phyloP scores from a whole-genome alignment of 1,139 yeast species.

The Arxiozyma heterogenica region DNA sequence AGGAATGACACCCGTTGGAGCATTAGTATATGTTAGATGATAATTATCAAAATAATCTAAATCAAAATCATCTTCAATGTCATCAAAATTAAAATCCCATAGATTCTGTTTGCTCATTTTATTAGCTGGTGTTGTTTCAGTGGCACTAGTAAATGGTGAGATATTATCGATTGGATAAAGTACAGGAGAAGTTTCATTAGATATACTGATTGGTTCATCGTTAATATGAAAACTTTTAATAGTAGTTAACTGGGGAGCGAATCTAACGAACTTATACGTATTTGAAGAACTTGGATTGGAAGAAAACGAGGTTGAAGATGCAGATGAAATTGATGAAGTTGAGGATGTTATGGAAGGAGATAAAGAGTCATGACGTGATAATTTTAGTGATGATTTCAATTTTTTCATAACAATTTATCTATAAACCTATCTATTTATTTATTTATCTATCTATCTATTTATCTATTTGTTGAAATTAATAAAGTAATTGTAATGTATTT shows the following conservation, averaged over 20 bases:
- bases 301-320: background rate
- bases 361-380: slow-evolving; percentile 7
- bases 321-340: slow-evolving; percentile 7
- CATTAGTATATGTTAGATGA: background rate
- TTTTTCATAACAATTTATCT: background rate
- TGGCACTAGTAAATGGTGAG: background rate
- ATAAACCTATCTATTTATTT: no score
- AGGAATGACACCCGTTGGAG: no score
- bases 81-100: slow-evolving; percentile 3
- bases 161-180: slow-evolving; percentile 4
- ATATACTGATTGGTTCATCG: slow-evolving; percentile 26
- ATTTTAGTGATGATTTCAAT: slow-evolving; percentile 23
- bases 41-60: background rate
- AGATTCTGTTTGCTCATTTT: background rate
- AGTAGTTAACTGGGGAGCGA: slow-evolving; percentile 29
- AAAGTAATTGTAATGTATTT: no score
- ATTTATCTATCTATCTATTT: no score
- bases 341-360: slow-evolving; percentile 4
- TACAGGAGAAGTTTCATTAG: slow-evolving; percentile 25
- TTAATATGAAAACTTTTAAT: slow-evolving; percentile 25
- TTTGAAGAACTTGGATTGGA: slow-evolving; percentile 8
- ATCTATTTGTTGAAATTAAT: no score
- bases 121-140: background rate
- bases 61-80: slow-evolving; percentile 2
- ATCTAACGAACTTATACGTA: slow-evolving; percentile 22